Conservation (phyloP, 768 basidiomycete genomes). For the Hydnum rufescens region DNA sequence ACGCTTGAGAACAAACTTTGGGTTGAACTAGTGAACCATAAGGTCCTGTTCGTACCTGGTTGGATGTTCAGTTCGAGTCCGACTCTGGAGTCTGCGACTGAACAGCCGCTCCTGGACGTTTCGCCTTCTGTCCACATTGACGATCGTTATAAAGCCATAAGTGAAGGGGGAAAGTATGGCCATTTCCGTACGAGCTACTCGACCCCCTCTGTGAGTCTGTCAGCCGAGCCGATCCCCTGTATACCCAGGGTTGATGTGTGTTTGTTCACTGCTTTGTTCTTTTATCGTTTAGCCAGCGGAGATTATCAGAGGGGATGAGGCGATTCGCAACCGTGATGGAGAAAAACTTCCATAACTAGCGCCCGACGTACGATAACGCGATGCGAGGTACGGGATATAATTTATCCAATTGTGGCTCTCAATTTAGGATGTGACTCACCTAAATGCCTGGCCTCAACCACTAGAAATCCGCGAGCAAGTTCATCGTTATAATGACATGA, state of each 20-base stretch:
- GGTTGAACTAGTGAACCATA: conserved; percentile 35
- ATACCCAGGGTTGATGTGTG: background rate
- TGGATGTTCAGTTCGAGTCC: conserved; percentile 20
- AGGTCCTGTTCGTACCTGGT: conserved; percentile 48
- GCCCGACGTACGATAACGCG: too few species aligned
- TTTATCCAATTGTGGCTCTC: too few species aligned
- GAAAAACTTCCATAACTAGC: conserved; percentile 10
- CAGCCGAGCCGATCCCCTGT: background rate
- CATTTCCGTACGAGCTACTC: conserved; percentile 21
- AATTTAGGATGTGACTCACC: too few species aligned
- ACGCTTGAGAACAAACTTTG: conserved; percentile 42
- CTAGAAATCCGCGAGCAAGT: too few species aligned
- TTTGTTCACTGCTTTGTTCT: background rate
- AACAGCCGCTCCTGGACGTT: conserved; percentile 9
- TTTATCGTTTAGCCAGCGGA: conserved; percentile 4
- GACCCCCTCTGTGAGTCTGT: conserved; percentile 14
- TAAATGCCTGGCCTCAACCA: too few species aligned
- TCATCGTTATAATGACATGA: too few species aligned
- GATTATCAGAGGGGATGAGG: conserved; percentile 9
- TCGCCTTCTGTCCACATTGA: background rate
- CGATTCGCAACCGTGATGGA: conserved; percentile 9
- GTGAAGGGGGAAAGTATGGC: conserved; percentile 11
- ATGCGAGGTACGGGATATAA: too few species aligned
- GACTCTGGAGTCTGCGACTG: conserved; percentile 12
- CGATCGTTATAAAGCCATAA: background rate